These are phyloP conservation scores for Choiromyces venosus DNA, from an alignment of 495 filamentous ascomycete species.

Conservation along the genomic window DNA sequence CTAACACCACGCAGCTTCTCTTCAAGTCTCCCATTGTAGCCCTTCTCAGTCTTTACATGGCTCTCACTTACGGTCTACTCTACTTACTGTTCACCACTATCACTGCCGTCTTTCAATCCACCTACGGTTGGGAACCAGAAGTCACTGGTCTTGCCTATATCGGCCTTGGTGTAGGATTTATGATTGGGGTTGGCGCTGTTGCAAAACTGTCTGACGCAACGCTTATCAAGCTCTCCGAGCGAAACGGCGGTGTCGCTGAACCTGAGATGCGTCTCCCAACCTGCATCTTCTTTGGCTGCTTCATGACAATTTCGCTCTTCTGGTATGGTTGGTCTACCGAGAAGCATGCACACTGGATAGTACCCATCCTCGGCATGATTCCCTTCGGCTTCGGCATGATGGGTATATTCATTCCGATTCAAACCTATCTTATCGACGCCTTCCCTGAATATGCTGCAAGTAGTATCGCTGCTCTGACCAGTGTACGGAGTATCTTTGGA, in stretches of 20 bases:
- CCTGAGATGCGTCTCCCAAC: slow-evolving; percentile 53
- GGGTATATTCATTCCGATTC: slow-evolving; percentile 50
- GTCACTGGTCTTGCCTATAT: slow-evolving; percentile 49
- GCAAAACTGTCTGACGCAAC: slow-evolving; percentile 45
- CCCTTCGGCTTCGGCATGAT: slow-evolving; percentile 53
- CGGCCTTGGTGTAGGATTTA: slow-evolving; percentile 49
- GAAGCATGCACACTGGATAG: slow-evolving; percentile 50
- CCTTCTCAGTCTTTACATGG: slow-evolving; percentile 65
- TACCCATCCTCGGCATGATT: slow-evolving; percentile 51
- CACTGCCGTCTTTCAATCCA: slow-evolving; percentile 53
- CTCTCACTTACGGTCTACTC: slow-evolving; percentile 67
- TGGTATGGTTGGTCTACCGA: slow-evolving; percentile 50
- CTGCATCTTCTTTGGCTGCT: slow-evolving; percentile 47
- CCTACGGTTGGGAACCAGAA: slow-evolving; percentile 50
- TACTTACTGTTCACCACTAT: slow-evolving; percentile 80
- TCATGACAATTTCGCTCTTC: slow-evolving; percentile 50
- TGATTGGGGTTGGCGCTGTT: slow-evolving; percentile 40
- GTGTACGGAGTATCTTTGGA: slow-evolving; percentile 52
- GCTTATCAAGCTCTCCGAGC: slow-evolving; percentile 45
- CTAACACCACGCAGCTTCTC: too few species aligned
- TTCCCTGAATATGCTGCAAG: slow-evolving; percentile 58
- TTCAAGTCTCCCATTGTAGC: slow-evolving; percentile 57
- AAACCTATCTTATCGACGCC: slow-evolving; percentile 57
- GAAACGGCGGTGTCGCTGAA: slow-evolving; percentile 51
- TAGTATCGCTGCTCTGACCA: slow-evolving; percentile 53